Conservation (phyloP, 257 asterid genomes). For the Salvia rosmarinus region DNA sequence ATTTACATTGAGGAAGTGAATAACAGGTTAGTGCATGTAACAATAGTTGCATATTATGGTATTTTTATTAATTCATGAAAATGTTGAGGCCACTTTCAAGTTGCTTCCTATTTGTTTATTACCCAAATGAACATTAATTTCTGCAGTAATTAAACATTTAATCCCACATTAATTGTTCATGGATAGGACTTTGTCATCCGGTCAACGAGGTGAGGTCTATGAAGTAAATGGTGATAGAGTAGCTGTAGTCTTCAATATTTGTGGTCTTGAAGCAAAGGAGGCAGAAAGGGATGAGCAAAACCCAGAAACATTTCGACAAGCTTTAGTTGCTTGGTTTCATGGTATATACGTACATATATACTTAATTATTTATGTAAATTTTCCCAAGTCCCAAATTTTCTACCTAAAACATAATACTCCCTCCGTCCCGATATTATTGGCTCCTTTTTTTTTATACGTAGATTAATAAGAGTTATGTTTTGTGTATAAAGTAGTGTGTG, state of each 20-base stretch:
- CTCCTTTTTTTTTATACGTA: too few species aligned
- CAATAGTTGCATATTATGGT: neutral
- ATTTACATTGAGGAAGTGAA: neutral
- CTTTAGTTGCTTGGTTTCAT: constrained; percentile 55
- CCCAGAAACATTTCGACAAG: constrained; percentile 39
- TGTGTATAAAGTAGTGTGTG: too few species aligned
- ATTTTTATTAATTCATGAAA: neutral
- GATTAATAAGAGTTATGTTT: too few species aligned
- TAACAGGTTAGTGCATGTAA: constrained; percentile 43
- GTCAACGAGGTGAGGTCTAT: constrained; percentile 72
- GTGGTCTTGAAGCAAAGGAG: constrained; percentile 34
- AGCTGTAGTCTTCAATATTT: constrained; percentile 55
- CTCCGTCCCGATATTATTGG: too few species aligned
- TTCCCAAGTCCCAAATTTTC: too few species aligned
- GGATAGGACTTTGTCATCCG: constrained; percentile 54
- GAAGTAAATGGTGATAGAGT: constrained; percentile 63
- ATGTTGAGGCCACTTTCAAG: too few species aligned
- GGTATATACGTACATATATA: constrained; percentile 37
- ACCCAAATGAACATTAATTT: too few species aligned
- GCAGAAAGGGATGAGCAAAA: constrained; percentile 39
- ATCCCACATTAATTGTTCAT: too few species aligned
- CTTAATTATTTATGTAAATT: too few species aligned
- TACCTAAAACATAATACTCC: too few species aligned
- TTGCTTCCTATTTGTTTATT: too few species aligned
- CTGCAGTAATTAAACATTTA: too few species aligned